Base-by-base conservation (phyloP, 106 monocot species). In the Dendrobium huoshanense region DNA sequence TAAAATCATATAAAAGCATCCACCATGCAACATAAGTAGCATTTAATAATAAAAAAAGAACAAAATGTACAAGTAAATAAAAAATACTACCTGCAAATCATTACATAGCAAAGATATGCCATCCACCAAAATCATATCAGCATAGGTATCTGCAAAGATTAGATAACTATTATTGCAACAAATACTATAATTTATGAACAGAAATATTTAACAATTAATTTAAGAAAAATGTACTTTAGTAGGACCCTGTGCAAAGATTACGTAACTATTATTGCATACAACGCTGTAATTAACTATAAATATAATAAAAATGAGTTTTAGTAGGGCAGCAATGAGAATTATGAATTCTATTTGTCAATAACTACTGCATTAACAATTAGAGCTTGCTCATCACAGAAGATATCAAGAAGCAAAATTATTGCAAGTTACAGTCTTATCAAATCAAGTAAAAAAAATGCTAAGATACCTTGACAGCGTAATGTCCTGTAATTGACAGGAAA, bases 101-200 rank as follows among this genome's bases (percentile, higher is more conserved):
- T 81, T 98, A 81, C 98, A 98, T 84, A 98, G 91, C 67, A 87
- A 92, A 75, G 98, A 82, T 61, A 91, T 87, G 41, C 95, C 98
- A 79, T 98, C 98, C 67, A 90, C 98, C 80, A 95, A 47, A 55
- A 98, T 91, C 98, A 98, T 98, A 83, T 98, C 98, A 78, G 68
- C 91, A 87, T 91, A 90, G 25, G 91, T 83, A 75, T 98, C 98
- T 98, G 86, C 67, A 85, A 9, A 90, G 72, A 77, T 20, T 27
- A 75, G 49, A 84, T 0, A 77, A 65, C 17, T 74, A 44, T 74
- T 43, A 74, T 7, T 74, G 15, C 74, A 74, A 43, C 43, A 9
- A 74, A 44, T n/a, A 15, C 74, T 20, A 44, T 41, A 42, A 11
- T 44, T 20, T 20, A 9, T 72, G 72, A 72, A 40, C 37, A 72